Base-by-base conservation (phyloP, 2,329 filamentous ascomycete genomes). In the Neonectria magnoliae region DNA sequence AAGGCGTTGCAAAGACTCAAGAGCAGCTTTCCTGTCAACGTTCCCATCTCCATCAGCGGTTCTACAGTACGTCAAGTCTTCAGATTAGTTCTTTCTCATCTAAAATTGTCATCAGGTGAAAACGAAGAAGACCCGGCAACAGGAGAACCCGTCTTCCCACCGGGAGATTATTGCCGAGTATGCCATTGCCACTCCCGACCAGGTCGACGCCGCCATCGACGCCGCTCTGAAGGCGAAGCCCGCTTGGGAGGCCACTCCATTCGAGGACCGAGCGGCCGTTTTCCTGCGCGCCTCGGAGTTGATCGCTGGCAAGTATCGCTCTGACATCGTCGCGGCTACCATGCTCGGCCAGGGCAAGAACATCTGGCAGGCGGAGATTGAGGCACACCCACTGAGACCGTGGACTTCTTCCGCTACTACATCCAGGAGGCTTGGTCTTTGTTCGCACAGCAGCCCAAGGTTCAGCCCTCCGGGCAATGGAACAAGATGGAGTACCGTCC, bases 381-480 rank as follows among this genome's bases (percentile, higher is more conserved):
- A 70, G 41, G 67, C 67, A 0, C 65, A 0, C 65, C 68, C 5
- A 66, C 60, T 0, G 68, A 70, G 58, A 70, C 68, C 20, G 75
- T 75, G 3, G 80, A 81, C 63, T 81, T 80, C 62, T 79, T 78
- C 68, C 73, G 78, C 0, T 61, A 66, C 3, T 70, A 70, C 1
- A 62, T 70, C 20, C 63, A 69, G 0, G 68, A 70, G 14, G 68
- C 68, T 0, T 70, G 68, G 69, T 66, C 66, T 3, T 18, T 69
- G 7, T 70, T 62, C 11, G 60, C 62, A 1, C 65, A 70, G 2
- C 67, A 70, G 0, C 68, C 68, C 0, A 62, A 52, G 0, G 31
- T 64, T 2, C 67, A 70, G 9, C 54, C 63, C 0, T 36, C 56
- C 0, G 67, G 67, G 0, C 57, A 68, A 10, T 70, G 68, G 68